These are phyloP conservation scores for Sugiyamaella lignohabitans DNA, from an alignment of 805 yeast genomes.

Conservation along the genomic window DNA sequence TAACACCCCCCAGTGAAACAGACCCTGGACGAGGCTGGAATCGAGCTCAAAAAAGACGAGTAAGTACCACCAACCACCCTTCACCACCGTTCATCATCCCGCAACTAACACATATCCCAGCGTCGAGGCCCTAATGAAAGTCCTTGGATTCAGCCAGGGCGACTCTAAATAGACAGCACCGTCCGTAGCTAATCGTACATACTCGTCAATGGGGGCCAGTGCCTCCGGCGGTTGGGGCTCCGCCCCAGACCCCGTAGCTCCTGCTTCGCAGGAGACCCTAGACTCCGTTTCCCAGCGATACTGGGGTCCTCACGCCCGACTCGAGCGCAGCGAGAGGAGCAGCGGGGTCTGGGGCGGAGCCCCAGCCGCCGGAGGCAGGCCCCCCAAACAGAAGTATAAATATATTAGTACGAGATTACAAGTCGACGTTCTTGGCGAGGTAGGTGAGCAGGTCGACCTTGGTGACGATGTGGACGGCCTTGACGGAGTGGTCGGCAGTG, in stretches of 20 bases:
- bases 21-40: conserved; percentile 17
- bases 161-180: too few relatives aligned
- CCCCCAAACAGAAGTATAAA: background rate
- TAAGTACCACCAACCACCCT: too few relatives aligned
- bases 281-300: too few relatives aligned
- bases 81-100: background rate
- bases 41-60: conserved; percentile 21
- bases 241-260: too few relatives aligned
- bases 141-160: conserved; percentile 8
- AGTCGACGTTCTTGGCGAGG: conserved; percentile 25
- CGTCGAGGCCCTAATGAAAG: conserved; percentile 14
- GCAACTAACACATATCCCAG: conserved; percentile 7
- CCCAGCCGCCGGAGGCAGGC: background rate
- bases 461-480: conserved; percentile 78
- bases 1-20: conserved; percentile 9
- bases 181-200: too few relatives aligned
- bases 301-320: too few relatives aligned
- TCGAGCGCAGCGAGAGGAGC: background rate
- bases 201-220: too few relatives aligned
- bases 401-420: too few relatives aligned
- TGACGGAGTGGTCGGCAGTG: conserved; percentile 37
- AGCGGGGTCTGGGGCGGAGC: background rate
- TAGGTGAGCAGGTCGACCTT: conserved; percentile 71
- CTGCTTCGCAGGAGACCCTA: too few relatives aligned
- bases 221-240: too few relatives aligned